Evolutionary conservation across 768 basidiomycete genomes (phyloP), one percentile per base, ranked within the genome.

Genomic region (Termitomyces titanicus): DNA sequence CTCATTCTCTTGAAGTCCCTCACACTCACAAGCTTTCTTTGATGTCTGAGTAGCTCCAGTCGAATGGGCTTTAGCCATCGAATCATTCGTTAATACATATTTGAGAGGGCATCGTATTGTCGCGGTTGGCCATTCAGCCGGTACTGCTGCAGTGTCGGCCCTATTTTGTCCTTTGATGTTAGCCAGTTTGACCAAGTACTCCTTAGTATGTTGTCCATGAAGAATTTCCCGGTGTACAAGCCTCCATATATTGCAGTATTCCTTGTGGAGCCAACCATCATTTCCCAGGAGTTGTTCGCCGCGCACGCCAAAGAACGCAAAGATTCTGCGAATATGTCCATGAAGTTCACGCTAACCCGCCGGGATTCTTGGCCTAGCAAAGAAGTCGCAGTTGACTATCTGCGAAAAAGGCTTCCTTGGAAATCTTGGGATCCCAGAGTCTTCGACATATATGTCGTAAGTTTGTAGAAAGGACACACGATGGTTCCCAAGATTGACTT

Each of bases 181-280:
- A 29, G 29, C 29, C 13, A 4, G 5, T 35, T 15, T 3, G 5
- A 35, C 3, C 11, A 15, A 35, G 34, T 15, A 13, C 9, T 35
- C 34, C 4, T 53, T 44, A 62, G 64, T 29, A 51, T 64, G 31
- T 20, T 62, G 40, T 60, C 68, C 10, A 44, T 57, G 53, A 57
- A 29, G 33, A 56, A 55, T 35, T 42, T 43, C n/a, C 51, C 56
- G 12, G 15, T 52, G 17, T 24, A 45, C 37, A 57, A 33, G 8
- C 53, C 55, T 10, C 64, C 65, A 0, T 70, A 61, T 52, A 46
- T 62, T 12, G 58, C 63, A 22, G 18, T 71, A 17, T 59, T 73
- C 27, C 59, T 74, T n/a, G 37, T 73, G 15, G 73, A 74, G 45
- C 70, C 73, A 0, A 60, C 65, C 0, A 61, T 71, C 20, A 56